Evolutionary conservation across 106 monocot species (phyloP), one percentile per base, ranked within the genome.

Genomic region (Acorus gramineus): DNA sequence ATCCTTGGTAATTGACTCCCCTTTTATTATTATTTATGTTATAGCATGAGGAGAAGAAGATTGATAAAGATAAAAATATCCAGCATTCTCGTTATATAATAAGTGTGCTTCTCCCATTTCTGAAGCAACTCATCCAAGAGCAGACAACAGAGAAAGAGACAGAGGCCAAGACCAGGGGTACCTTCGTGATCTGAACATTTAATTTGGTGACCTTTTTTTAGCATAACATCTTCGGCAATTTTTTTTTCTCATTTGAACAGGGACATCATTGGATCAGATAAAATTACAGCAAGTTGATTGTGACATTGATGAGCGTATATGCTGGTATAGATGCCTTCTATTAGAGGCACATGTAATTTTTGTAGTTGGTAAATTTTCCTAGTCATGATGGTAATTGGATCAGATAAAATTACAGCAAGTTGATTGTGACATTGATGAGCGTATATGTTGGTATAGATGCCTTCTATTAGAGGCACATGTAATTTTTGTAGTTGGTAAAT

Each of bases 291-390:
- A 49, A 81, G 76, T 78, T 78, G 59, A 49, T 60, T 88, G 77
- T 68, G 69, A 28, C 2, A 57, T 58, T 8, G 78, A 81, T 81
- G 88, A 81, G 10, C 88, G 88, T 11, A 43, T 84, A 4, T 84
- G 68, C 47, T 88, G 88, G 88, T 88, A 69, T 3, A 55, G 53
- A 11, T 60, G 14, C 63, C 28, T 57, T 52, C 46, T 42, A 13
- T 66, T 50, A 7, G 12, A 48, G 44, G 50, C 12, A 2, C 46
- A 58, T 5, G 6, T 45, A 5, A 7, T 66, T 67, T 44, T 45
- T 56, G 57, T 64, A 49, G 45, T 8, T 48, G 49, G 52, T 66
- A 7, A 51, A 47, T 42, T 66, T 61, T 47, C 11, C 53, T 47
- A 47, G 55, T 7, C 55, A 14, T 2, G 48, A 10, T 12, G 45